Conservation (phyloP, 2,329 filamentous ascomycete species). For the Tolypocladium nubicola region DNA sequence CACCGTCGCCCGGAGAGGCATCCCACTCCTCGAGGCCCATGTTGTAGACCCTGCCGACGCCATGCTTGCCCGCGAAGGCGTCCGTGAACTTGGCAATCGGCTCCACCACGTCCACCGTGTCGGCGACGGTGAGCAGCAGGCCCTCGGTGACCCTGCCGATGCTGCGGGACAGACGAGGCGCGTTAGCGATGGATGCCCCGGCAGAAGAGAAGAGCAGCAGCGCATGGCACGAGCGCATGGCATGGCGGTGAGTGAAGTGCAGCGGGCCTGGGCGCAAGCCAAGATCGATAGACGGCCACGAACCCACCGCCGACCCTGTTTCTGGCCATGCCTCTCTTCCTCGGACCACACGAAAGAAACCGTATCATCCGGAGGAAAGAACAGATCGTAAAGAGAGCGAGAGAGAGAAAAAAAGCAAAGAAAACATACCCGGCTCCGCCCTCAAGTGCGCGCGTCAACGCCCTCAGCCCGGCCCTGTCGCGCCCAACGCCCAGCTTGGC, state of each 20-base stretch:
- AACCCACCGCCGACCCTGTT: not conserved
- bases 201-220: not conserved
- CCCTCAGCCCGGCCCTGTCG: not conserved
- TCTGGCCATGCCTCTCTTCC: not conserved
- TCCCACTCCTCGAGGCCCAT: conserved; percentile 61
- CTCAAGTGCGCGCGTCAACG: conserved; percentile 10
- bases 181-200: not conserved
- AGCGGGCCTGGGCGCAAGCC: not conserved
- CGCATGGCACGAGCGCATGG: not conserved
- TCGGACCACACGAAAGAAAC: not conserved
- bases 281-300: not conserved
- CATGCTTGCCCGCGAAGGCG: conserved; percentile 43
- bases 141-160: conserved; percentile 72
- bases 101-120: conserved; percentile 68
- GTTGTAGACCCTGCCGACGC: conserved; percentile 51
- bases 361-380: not conserved
- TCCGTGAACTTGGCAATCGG: conserved; percentile 70
- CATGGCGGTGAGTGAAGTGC: not conserved
- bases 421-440: conserved; percentile 12
- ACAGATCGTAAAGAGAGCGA: not conserved
- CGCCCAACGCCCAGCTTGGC: conserved; percentile 41
- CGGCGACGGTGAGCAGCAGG: conserved; percentile 54
- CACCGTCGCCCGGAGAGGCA: not conserved
- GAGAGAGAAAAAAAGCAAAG: not conserved
- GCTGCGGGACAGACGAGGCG: conserved; percentile 22